Base-by-base conservation (phyloP, 2,329 filamentous ascomycete species). In the Trichoderma citrinoviride region DNA sequence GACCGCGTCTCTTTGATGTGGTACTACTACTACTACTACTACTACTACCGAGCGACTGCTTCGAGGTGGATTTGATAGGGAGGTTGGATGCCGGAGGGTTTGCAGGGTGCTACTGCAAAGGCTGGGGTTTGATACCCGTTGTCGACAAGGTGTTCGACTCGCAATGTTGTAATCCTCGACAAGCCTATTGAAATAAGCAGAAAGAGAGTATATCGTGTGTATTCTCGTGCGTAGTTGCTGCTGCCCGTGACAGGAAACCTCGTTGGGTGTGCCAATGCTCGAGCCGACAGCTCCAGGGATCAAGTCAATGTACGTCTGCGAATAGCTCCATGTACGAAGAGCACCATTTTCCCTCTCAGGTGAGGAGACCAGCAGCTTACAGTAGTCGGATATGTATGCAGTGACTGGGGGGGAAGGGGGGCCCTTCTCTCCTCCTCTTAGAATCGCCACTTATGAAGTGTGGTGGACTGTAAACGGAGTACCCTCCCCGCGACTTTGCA, bases 201-300 rank as follows among this genome's bases (percentile, higher is more conserved):
- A 43, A 14, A 29, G 5, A 7, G 3, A 5, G 7, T 29, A 29
- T 29, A 29, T 29, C 7, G 27, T 29, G 27, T 7, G 27, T n/a
- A 29, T 29, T 8, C 10, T 37, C 33, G 14, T 14, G 21, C 8
- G 12, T 33, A 8, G 25, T 52, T 33, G 29, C 33, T 25, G 37
- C 41, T 54, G 10, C 25, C 40, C 19, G 40, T 54, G 23, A 43
- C 58, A 15, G 40, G 12, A n/a, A 37, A 12, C 10, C 29, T 8
- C 8, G 23, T 5, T 40, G 37, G 15, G 47, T 61, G 58, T 62
- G 58, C 47, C 58, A 62, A 37, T 62, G 58, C 58, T 54, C 58
- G 41, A 46, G 58, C 40, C 40, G 41, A 40, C 1, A 54, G 40
- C 49, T 27, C 58, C 25, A 54, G 58, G 58, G 53, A 37, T 37